Percentiles rank a stretch among this genome's conserved stretches.
These are phyloP conservation scores for Lactarius sanguifluus DNA, from an alignment of 768 basidiomycete genomes.

Conservation along the genomic window DNA sequence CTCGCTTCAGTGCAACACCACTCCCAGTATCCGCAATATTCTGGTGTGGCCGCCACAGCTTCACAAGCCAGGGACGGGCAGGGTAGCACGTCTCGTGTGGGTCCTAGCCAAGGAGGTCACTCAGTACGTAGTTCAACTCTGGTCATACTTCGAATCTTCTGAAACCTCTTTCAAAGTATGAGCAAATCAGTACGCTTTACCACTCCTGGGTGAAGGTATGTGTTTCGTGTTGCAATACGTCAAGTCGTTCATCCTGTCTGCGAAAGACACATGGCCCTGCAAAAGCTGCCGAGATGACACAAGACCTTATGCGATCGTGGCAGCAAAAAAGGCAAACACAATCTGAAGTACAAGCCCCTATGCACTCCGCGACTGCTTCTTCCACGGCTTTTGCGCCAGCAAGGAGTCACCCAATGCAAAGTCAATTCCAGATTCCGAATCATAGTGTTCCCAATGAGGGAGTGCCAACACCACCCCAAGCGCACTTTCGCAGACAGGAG, in stretches of 20 bases:
- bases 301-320: conserved; percentile 1
- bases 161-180: conserved; percentile 9
- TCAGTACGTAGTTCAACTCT: background rate
- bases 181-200: background rate
- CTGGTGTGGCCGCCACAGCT: background rate
- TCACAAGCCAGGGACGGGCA: background rate
- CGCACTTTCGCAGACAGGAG: background rate
- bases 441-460: background rate
- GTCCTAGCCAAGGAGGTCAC: background rate
- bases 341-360: background rate
- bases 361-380: background rate
- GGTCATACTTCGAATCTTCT: background rate
- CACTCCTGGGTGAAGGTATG: conserved; percentile 15
- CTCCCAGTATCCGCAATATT: conserved; percentile 4
- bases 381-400: conserved; percentile 1
- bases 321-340: background rate
- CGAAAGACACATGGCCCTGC: conserved; percentile 11
- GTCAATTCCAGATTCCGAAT: background rate
- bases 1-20: background rate
- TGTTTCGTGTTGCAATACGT: background rate
- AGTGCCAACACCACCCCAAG: background rate
- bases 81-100: background rate
- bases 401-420: background rate
- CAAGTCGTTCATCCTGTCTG: background rate
- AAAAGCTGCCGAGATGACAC: conserved; percentile 6